These are phyloP conservation scores for Alternaria ethzedia DNA, from an alignment of 2,329 filamentous ascomycete species.

Conservation along the genomic window DNA sequence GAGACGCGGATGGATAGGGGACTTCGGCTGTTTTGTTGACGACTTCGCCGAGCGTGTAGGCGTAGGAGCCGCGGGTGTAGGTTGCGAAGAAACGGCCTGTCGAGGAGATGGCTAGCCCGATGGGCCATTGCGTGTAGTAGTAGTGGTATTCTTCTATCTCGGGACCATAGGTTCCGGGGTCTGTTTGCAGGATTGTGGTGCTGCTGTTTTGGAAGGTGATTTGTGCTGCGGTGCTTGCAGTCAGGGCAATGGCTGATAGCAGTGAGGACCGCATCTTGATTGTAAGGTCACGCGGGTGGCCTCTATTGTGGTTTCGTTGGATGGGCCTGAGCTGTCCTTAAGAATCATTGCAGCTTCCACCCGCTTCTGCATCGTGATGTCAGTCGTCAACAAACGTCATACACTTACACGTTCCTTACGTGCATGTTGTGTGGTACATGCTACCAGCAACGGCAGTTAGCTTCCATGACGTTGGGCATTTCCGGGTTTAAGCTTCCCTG, in stretches of 20 bases:
- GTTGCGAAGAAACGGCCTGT: slow-evolving; percentile 59
- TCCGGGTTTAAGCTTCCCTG: slow-evolving; percentile 1
- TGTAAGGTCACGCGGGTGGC: fast-evolving
- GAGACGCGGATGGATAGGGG: slow-evolving; percentile 52
- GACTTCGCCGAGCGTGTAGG: slow-evolving; percentile 57
- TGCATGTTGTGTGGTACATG: neutral
- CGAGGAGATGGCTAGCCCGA: slow-evolving; percentile 57
- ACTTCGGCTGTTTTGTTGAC: slow-evolving; percentile 56
- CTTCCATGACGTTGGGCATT: slow-evolving; percentile 9
- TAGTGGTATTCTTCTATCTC: slow-evolving; percentile 55
- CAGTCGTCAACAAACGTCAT: slow-evolving; percentile 4
- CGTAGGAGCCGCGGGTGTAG: slow-evolving; percentile 56
- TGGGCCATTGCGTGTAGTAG: slow-evolving; percentile 58
- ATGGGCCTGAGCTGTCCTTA: neutral
- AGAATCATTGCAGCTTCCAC: neutral
- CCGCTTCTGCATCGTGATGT: neutral
- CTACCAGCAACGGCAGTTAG: neutral
- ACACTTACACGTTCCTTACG: neutral
- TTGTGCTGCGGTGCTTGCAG: slow-evolving; percentile 2
- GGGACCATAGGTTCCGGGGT: slow-evolving; percentile 58
- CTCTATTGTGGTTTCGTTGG: neutral
- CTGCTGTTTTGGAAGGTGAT: slow-evolving; percentile 27
- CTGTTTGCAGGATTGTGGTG: slow-evolving; percentile 49
- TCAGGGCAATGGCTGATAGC: neutral
- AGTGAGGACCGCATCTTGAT: neutral